Evolutionary conservation across 768 basidiomycete genomes (phyloP).

Genomic region (Cystobasidium onofrii): DNA sequence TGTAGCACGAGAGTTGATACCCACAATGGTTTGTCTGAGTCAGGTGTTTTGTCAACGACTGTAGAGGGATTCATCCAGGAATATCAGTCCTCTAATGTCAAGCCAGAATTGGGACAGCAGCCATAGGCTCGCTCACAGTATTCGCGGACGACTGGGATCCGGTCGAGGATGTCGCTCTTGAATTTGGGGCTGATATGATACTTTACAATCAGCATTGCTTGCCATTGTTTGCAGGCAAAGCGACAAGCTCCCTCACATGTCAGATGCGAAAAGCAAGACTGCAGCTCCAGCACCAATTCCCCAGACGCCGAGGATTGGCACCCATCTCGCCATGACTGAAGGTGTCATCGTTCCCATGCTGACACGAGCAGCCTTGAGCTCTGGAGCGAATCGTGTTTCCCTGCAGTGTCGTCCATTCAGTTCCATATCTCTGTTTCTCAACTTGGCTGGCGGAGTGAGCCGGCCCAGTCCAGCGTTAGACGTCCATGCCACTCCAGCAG

Average conservation of each 20-base stretch:
- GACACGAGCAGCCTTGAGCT: slow-evolving; percentile 7
- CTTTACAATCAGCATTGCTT: not conserved
- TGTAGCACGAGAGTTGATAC: no score
- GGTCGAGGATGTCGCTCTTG: slow-evolving; percentile 27
- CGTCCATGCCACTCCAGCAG: no score
- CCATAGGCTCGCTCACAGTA: slow-evolving; percentile 3
- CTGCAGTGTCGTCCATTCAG: not conserved
- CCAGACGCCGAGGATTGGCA: slow-evolving; percentile 21
- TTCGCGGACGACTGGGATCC: slow-evolving; percentile 26
- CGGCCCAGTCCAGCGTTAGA: not conserved
- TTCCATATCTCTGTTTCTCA: not conserved
- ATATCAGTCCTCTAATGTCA: not conserved
- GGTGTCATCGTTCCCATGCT: slow-evolving; percentile 10
- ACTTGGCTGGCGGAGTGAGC: not conserved
- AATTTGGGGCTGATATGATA: slow-evolving; percentile 13
- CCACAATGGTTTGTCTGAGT: slow-evolving; percentile 26
- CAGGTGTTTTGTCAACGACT: slow-evolving; percentile 21
- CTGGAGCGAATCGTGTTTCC: slow-evolving; percentile 14
- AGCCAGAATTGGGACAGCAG: not conserved
- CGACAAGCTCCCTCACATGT: slow-evolving; percentile 21
- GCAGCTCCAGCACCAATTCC: slow-evolving; percentile 17
- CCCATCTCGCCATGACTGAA: not conserved
- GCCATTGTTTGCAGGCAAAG: not conserved
- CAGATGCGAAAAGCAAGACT: not conserved
- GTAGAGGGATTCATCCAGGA: not conserved